Evolutionary conservation across 345 rosid genomes (phyloP), one percentile per base, ranked within the genome.

Genomic region (Sisymbrium altissimum): DNA sequence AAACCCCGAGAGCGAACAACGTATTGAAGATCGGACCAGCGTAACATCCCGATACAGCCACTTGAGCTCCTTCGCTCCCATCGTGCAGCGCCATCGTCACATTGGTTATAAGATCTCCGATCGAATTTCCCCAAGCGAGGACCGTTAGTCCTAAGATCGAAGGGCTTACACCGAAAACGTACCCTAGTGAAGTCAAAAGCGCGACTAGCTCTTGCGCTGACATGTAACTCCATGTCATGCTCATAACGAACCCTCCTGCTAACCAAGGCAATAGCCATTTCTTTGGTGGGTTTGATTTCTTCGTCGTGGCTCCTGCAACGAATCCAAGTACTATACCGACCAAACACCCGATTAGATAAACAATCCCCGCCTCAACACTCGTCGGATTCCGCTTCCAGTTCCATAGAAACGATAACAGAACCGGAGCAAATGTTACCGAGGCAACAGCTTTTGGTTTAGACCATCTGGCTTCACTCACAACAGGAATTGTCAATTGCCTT

Each of bases 121-220:
- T 79, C 1, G 97, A 94, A 14, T 94, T 94, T 6, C 98, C 98
- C 97, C 99, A 92, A 1, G 97, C 97, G 21, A 95, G 90, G 72
- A 95, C 89, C 4, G 97, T 95, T 2, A 95, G 76, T 15, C 97
- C 97, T 15, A 92, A 76, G 70, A 89, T 82, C 8, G 99, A 92
- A 69, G 97, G 93, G 82, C 83, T 83, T 27, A 90, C 89, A 3
- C 97, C 92, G 13, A 92, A 56, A 18, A 92, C 64, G 12, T 82
- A 74, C 12, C 97, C 97, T 0, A 87, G 7, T 2, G 97, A 87
- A 45, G 89, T 84, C 68, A 91, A 30, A 46, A 95, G 73, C 40
- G 97, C 89, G 2, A 95, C 92, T 17, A 92, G 69, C 61, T 95
- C 97, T 68, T 87, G 89, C 0, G 99, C 97, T 1, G 90, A 82